Conservation (phyloP, 441 rosid species). For the Adansonia grandidieri region DNA sequence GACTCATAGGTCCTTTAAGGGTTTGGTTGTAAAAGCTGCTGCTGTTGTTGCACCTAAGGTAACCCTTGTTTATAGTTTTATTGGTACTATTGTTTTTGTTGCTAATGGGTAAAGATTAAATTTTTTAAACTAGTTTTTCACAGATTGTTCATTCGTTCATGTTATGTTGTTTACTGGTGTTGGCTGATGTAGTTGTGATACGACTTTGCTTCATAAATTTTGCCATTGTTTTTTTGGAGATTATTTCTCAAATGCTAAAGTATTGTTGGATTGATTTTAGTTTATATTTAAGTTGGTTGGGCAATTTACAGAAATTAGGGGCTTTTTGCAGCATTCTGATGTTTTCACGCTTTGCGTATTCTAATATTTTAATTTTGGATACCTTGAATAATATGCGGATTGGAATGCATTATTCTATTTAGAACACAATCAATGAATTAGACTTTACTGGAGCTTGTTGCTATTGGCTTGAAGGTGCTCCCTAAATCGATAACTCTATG, state of each 20-base stretch:
- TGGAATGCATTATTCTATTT: not conserved
- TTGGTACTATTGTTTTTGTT: not conserved
- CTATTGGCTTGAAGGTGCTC: not conserved
- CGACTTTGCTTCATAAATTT: not conserved
- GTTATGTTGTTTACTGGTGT: not conserved
- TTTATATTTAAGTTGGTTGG: not conserved
- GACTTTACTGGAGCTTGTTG: not conserved
- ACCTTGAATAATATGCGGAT: no score
- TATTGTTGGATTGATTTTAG: not conserved
- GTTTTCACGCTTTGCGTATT: not conserved
- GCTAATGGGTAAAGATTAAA: not conserved
- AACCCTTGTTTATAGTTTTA: not conserved
- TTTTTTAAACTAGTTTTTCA: not conserved
- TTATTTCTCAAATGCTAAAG: constrained; percentile 4
- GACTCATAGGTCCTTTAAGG: constrained; percentile 42
- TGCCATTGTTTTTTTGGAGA: not conserved
- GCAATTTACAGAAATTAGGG: not conserved
- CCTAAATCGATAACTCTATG: not conserved
- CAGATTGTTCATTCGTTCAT: not conserved
- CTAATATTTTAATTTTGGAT: not conserved
- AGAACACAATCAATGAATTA: not conserved
- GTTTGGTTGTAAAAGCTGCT: constrained; percentile 79
- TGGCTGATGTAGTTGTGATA: no score
- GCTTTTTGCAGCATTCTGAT: not conserved
- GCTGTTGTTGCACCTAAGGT: constrained; percentile 91